These are phyloP conservation scores for Penicillium fimorum DNA, from an alignment of 495 filamentous ascomycete genomes.

Conservation along the genomic window DNA sequence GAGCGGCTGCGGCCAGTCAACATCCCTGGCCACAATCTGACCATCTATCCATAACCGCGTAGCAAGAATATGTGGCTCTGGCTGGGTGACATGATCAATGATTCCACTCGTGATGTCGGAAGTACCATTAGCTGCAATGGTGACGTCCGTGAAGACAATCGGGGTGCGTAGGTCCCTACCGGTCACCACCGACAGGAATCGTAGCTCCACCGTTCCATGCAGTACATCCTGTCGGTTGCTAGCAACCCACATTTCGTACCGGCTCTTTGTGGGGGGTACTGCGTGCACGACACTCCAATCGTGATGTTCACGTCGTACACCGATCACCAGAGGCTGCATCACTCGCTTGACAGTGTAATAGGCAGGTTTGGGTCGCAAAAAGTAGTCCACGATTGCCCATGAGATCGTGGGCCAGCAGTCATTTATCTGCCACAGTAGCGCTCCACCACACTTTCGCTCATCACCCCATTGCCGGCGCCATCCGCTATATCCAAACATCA, in stretches of 20 bases:
- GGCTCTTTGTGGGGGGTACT: conserved; percentile 52
- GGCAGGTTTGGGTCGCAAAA: conserved; percentile 79
- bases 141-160: conserved; percentile 50
- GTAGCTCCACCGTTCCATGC: conserved; percentile 60
- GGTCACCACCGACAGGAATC: conserved; percentile 69
- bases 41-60: conserved; percentile 61
- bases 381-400: conserved; percentile 86
- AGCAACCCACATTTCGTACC: conserved; percentile 76
- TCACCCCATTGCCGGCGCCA: conserved; percentile 91
- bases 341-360: conserved; percentile 84
- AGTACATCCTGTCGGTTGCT: conserved; percentile 61
- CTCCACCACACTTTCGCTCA: conserved; percentile 77
- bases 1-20: conserved; percentile 92
- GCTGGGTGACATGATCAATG: conserved; percentile 49
- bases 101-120: conserved; percentile 74
- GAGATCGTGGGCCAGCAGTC: conserved; percentile 95
- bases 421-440: conserved; percentile 93
- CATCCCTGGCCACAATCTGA: conserved; percentile 66
- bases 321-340: conserved; percentile 71
- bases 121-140: conserved; percentile 66
- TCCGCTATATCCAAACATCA: conserved; percentile 83
- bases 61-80: conserved; percentile 57
- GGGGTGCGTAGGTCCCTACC: conserved; percentile 60
- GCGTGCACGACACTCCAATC: conserved; percentile 62
- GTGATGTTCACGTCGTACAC: conserved; percentile 68